Conservation (phyloP, 805 yeast species). For the Phaffomyces antillensis region DNA sequence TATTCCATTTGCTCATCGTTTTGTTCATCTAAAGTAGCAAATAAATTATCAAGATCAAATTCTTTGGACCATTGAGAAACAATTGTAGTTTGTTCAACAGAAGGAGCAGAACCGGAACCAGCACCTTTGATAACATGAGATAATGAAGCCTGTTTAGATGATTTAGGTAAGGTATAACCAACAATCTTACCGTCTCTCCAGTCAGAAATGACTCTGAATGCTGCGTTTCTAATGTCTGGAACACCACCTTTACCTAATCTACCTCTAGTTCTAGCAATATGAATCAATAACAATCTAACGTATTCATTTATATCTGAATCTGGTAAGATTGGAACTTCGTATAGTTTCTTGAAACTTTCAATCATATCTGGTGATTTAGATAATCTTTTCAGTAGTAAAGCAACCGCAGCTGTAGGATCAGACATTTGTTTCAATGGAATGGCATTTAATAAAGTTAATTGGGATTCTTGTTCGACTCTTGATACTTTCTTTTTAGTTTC, state of each 20-base stretch:
- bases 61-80: conserved; percentile 92
- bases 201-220: conserved; percentile 73
- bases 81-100: conserved; percentile 54
- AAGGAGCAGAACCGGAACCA: conserved; percentile 28
- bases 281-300: conserved; percentile 81
- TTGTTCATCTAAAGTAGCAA: conserved; percentile 34
- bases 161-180: conserved; percentile 82
- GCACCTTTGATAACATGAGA: conserved; percentile 21
- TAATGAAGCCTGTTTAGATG: conserved; percentile 36
- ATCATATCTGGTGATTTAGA: conserved; percentile 72
- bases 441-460: conserved; percentile 81
- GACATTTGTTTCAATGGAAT: conserved; percentile 77
- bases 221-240: conserved; percentile 85
- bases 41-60: conserved; percentile 82
- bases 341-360: conserved; percentile 62
- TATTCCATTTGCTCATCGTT: conserved; percentile 20
- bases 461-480: conserved; percentile 73
- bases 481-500: conserved; percentile 42
- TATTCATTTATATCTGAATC: conserved; percentile 66
- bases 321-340: conserved; percentile 76
- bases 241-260: conserved; percentile 89
- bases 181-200: conserved; percentile 95
- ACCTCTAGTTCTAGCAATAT: conserved; percentile 88
- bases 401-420: conserved; percentile 81
- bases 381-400: conserved; percentile 67